These are phyloP conservation scores for Fonsecaea nubica DNA, from an alignment of 2,329 filamentous ascomycete genomes.

Conservation along the genomic window DNA sequence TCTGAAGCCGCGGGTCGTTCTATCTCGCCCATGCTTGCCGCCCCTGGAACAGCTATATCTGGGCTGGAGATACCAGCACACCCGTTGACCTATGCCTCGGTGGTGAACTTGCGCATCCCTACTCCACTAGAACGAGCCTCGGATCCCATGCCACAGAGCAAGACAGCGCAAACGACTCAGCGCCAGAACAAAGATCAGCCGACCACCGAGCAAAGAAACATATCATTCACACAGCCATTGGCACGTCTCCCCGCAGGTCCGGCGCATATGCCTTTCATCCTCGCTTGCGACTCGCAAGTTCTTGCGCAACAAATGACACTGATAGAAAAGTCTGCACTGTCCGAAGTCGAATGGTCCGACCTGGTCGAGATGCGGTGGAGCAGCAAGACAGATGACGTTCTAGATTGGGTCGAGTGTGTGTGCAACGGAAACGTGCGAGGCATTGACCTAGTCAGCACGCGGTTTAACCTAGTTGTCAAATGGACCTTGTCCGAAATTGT, in stretches of 20 bases:
- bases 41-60: constrained; percentile 47
- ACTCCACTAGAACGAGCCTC: constrained; percentile 47
- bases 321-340: constrained; percentile 69
- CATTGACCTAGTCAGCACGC: constrained; percentile 69
- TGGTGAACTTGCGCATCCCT: constrained; percentile 50
- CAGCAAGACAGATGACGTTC: constrained; percentile 58
- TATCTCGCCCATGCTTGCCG: constrained; percentile 42
- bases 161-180: constrained; percentile 4
- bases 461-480: constrained; percentile 71
- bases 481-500: constrained; percentile 70
- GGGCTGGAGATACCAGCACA: constrained; percentile 52
- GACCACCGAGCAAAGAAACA: neutral
- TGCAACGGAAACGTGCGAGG: constrained; percentile 59
- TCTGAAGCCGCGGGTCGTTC: constrained; percentile 46
- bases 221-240: constrained; percentile 20
- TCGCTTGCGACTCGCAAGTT: constrained; percentile 66
- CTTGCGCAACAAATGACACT: constrained; percentile 70
- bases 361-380: constrained; percentile 69
- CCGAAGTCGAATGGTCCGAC: constrained; percentile 71
- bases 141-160: constrained; percentile 41
- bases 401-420: constrained; percentile 69
- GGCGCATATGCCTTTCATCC: constrained; percentile 66
- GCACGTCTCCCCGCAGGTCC: constrained; percentile 33
- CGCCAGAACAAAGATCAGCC: neutral
- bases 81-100: constrained; percentile 54